Evolutionary conservation across 768 basidiomycete genomes (phyloP).

Genomic region (Coprinopsis strossmayeri): DNA sequence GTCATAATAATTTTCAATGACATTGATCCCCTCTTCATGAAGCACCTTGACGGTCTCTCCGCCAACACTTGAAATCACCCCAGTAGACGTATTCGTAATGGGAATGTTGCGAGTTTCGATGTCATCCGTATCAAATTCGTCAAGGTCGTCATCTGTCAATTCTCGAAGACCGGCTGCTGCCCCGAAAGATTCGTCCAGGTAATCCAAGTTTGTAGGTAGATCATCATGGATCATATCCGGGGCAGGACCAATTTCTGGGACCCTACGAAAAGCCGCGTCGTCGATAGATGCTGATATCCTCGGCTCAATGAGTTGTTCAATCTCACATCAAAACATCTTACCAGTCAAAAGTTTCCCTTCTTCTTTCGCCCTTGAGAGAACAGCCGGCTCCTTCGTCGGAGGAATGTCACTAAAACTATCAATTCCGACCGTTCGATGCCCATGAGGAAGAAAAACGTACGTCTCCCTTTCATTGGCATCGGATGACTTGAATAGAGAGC

Average conservation of each 20-base stretch:
- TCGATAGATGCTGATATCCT: conserved; percentile 60
- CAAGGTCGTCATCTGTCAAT: conserved; percentile 65
- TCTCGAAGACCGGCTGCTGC: conserved; percentile 71
- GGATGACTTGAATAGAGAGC: conserved; percentile 32
- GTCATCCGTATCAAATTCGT: conserved; percentile 52
- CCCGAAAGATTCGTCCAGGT: conserved; percentile 78
- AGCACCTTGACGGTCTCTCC: conserved; percentile 86
- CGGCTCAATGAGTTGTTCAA: neutral
- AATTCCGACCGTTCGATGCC: too few species aligned
- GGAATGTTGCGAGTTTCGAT: conserved; percentile 18
- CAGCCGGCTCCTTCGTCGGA: conserved; percentile 20
- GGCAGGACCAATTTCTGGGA: conserved; percentile 71
- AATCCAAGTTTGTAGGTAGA: conserved; percentile 82
- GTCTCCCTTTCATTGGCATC: conserved; percentile 21
- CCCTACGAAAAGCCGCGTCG: conserved; percentile 67
- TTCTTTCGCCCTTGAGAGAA: conserved; percentile 13
- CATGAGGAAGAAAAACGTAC: neutral
- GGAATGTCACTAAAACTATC: conserved; percentile 1
- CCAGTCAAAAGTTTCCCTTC: conserved; percentile 28
- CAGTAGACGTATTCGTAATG: conserved; percentile 23
- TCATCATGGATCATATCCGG: conserved; percentile 92
- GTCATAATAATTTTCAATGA: conserved; percentile 72
- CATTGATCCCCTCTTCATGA: conserved; percentile 51
- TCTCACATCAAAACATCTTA: conserved; percentile 15
- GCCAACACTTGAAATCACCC: conserved; percentile 55